Conservation (phyloP, 805 yeast species). For the Sugiyamaella floridensis region DNA sequence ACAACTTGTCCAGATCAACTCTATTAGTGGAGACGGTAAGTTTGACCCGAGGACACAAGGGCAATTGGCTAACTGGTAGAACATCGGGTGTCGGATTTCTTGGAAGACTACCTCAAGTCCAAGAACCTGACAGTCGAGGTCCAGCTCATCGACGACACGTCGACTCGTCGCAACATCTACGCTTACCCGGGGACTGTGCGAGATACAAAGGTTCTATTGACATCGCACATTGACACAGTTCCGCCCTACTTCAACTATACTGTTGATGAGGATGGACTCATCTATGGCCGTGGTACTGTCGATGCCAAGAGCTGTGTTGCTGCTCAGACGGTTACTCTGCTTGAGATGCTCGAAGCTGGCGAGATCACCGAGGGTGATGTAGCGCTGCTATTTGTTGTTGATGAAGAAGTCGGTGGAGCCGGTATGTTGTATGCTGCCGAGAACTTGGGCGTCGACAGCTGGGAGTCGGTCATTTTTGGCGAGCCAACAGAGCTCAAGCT, state of each 20-base stretch:
- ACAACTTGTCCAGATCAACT: conserved; percentile 31
- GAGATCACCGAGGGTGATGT: conserved; percentile 54
- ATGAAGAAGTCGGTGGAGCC: conserved; percentile 59
- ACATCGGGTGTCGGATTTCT: conserved; percentile 33
- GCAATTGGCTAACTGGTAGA: conserved; percentile 6
- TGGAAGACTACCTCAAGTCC: conserved; percentile 34
- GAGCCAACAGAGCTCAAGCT: conserved; percentile 68
- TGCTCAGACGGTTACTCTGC: conserved; percentile 48
- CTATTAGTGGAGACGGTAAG: conserved; percentile 33
- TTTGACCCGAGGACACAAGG: background rate
- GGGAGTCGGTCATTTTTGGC: conserved; percentile 63
- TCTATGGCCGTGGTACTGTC: conserved; percentile 60
- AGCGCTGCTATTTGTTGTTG: conserved; percentile 56
- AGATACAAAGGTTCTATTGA: conserved; percentile 44
- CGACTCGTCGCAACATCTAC: conserved; percentile 44
- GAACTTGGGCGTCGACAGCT: conserved; percentile 35
- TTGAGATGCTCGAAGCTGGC: conserved; percentile 37
- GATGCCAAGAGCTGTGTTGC: conserved; percentile 73
- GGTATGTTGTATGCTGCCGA: conserved; percentile 50
- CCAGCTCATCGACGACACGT: conserved; percentile 30
- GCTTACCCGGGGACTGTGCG: conserved; percentile 46
- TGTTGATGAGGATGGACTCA: conserved; percentile 36
- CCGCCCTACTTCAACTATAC: conserved; percentile 56
- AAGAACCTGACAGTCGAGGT: conserved; percentile 49
- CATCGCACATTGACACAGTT: conserved; percentile 67